A percentile compares a stretch with the other conserved stretches of the same genome.
Evolutionary conservation across 2,329 filamentous ascomycete species (phyloP).

Genomic region (Penicillium sp.): DNA sequence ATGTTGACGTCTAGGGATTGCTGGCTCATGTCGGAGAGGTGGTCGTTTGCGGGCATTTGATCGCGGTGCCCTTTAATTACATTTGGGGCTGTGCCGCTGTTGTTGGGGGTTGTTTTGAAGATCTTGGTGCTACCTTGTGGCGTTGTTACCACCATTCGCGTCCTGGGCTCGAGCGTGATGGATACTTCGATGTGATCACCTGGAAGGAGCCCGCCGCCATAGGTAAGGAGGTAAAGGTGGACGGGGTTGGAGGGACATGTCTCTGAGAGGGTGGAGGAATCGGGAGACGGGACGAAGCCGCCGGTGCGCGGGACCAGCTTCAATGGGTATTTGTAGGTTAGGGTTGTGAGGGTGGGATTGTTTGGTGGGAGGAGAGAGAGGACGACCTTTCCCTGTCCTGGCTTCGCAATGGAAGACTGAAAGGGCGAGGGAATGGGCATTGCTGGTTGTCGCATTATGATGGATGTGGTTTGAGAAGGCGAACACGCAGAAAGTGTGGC

Average conservation of each 20-base stretch:
- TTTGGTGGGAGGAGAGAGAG: conserved; percentile 69
- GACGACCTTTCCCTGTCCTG: conserved; percentile 76
- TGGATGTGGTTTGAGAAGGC: conserved; percentile 1
- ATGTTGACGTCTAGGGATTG: conserved; percentile 52
- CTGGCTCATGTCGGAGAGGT: conserved; percentile 40
- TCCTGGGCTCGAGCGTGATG: conserved; percentile 61
- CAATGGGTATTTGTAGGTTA: conserved; percentile 89
- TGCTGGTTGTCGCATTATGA: conserved; percentile 23
- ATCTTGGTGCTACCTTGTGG: conserved; percentile 86
- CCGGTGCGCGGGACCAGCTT: conserved; percentile 84
- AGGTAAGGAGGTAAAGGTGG: conserved; percentile 85
- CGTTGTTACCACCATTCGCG: conserved; percentile 62
- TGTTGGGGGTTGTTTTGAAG: conserved; percentile 67
- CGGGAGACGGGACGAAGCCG: conserved; percentile 54
- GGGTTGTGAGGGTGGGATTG: conserved; percentile 66
- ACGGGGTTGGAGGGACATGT: conserved; percentile 53
- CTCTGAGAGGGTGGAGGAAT: conserved; percentile 20
- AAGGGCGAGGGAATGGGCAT: conserved; percentile 64
- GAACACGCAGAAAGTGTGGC: background rate
- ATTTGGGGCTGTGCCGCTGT: conserved; percentile 15
- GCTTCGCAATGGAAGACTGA: conserved; percentile 65
- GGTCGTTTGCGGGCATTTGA: conserved; percentile 40
- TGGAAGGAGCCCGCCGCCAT: conserved; percentile 87
- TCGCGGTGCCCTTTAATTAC: conserved; percentile 28
- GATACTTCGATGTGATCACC: conserved; percentile 76